Percentiles rank a stretch among this genome's conserved stretches.
Conservation (phyloP, 805 yeast genomes). For the Yarrowia osloensis region DNA sequence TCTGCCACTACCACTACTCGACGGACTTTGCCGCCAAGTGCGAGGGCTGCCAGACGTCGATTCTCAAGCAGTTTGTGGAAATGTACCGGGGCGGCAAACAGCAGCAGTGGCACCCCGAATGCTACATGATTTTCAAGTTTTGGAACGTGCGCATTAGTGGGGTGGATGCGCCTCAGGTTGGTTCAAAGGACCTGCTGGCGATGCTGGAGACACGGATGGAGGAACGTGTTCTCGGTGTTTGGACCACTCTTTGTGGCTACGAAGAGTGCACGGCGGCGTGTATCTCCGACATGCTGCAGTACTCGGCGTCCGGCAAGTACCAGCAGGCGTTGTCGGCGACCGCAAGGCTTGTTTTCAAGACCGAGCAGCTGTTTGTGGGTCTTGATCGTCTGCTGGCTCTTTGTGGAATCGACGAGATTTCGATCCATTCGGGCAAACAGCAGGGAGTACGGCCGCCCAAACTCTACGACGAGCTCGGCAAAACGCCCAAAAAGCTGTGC, state of each 20-base stretch:
- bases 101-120: constrained; percentile 99
- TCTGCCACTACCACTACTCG: constrained; percentile 92
- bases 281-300: constrained; percentile 87
- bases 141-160: constrained; percentile 82
- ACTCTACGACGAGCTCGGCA: constrained; percentile 39
- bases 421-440: constrained; percentile 22
- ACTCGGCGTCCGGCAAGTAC: constrained; percentile 74
- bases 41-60: constrained; percentile 90
- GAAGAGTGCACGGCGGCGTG: constrained; percentile 90
- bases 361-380: constrained; percentile 76
- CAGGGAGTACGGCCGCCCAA: neutral
- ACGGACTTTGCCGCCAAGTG: constrained; percentile 81
- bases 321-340: constrained; percentile 67
- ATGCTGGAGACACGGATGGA: constrained; percentile 65
- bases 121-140: constrained; percentile 95
- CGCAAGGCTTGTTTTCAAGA: constrained; percentile 67
- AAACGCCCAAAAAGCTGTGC: constrained; percentile 81
- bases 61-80: constrained; percentile 91
- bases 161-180: neutral
- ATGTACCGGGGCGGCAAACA: constrained; percentile 85
- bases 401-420: constrained; percentile 31
- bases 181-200: constrained; percentile 16
- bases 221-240: constrained; percentile 60
- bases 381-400: constrained; percentile 54
- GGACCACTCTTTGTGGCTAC: constrained; percentile 84